These are phyloP conservation scores for Kalaharituber pfeilii DNA, from an alignment of 2,329 filamentous ascomycete genomes.

Conservation along the genomic window DNA sequence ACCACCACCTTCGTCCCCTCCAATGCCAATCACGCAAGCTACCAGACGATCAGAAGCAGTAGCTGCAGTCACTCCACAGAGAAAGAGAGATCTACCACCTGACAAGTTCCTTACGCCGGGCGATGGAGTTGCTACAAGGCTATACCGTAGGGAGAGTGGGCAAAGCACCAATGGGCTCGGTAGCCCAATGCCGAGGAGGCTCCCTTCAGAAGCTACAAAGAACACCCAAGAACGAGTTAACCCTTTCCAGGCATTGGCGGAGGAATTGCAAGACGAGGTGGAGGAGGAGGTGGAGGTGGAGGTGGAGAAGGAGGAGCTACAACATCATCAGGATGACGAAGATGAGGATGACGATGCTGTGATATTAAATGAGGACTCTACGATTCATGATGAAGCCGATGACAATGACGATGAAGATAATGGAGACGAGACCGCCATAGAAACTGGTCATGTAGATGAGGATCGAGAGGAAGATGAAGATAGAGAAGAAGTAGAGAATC, in stretches of 20 bases:
- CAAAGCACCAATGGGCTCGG: neutral
- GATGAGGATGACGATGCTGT: neutral
- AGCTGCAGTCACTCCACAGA: neutral
- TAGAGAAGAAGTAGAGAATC: constrained; percentile 24
- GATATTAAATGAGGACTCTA: neutral
- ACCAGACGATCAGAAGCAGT: neutral
- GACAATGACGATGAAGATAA: neutral
- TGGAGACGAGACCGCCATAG: neutral
- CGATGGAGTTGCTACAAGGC: neutral
- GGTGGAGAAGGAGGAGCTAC: neutral
- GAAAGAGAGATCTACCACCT: neutral
- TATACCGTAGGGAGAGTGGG: neutral
- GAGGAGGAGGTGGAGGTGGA: neutral
- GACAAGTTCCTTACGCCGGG: neutral
- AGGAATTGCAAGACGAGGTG: neutral
- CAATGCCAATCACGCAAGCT: neutral
- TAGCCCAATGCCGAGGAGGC: neutral
- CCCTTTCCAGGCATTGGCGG: neutral
- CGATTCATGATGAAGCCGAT: neutral
- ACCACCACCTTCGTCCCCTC: neutral
- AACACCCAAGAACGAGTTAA: neutral
- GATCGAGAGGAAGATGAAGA: neutral
- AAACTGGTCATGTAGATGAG: neutral
- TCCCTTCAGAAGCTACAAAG: neutral
- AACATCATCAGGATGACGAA: neutral